A percentile compares a stretch with the other conserved stretches of the same genome.
phyloP scores from a whole-genome alignment of 345 rosid species.

The Microthlaspi erraticum region DNA sequence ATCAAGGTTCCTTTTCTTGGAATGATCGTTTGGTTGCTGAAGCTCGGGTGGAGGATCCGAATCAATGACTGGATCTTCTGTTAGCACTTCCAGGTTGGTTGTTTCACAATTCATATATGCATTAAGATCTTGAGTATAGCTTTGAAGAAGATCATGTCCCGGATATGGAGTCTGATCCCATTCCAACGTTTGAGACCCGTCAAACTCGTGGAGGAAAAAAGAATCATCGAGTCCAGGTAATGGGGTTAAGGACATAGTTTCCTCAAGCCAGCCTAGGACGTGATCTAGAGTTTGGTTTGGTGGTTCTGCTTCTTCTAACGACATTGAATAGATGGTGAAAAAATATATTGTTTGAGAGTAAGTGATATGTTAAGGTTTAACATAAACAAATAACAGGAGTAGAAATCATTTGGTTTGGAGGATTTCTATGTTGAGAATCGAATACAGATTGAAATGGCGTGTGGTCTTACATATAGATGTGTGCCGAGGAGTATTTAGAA shows the following conservation, averaged over 20 bases:
- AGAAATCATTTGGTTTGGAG: neutral
- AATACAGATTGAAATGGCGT: constrained; percentile 22
- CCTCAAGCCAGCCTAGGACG: constrained; percentile 68
- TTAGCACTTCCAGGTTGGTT: constrained; percentile 20
- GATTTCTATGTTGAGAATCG: constrained; percentile 22
- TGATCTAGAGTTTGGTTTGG: constrained; percentile 59
- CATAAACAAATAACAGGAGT: constrained; percentile 7
- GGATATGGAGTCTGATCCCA: constrained; percentile 58
- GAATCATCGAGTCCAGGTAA: constrained; percentile 68
- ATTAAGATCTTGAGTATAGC: constrained; percentile 37
- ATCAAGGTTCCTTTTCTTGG: constrained; percentile 51
- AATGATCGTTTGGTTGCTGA: constrained; percentile 42
- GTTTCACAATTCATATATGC: constrained; percentile 1
- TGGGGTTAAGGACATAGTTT: constrained; percentile 62
- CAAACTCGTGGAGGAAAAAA: constrained; percentile 46
- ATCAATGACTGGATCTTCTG: constrained; percentile 33
- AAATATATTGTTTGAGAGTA: constrained; percentile 16
- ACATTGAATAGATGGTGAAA: constrained; percentile 49
- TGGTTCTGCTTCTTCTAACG: constrained; percentile 60
- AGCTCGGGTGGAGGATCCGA: constrained; percentile 19
- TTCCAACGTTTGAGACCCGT: constrained; percentile 49
- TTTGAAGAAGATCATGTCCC: constrained; percentile 46
- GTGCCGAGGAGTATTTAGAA: constrained; percentile 25
- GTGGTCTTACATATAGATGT: constrained; percentile 16
- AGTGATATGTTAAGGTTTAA: constrained; percentile 13